Percentiles rank a stretch among this genome's conserved stretches.
Conservation (phyloP, 2,329 filamentous ascomycete genomes). For the Epichloe glyceriae region DNA sequence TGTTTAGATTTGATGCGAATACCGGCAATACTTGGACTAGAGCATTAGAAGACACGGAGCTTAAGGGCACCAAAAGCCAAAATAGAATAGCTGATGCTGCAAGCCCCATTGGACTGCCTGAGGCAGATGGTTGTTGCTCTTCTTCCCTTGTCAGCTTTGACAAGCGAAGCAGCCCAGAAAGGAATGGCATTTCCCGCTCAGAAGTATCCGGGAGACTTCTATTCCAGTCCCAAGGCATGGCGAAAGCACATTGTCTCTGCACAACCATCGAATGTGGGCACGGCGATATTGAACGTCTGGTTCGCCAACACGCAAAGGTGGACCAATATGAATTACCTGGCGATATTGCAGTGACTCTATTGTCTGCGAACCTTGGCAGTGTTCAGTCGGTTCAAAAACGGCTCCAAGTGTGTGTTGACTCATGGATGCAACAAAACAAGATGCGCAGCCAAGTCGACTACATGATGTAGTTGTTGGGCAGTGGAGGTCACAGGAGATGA, state of each 20-base stretch:
- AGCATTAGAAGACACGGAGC: background rate
- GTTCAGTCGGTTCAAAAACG: slow-evolving; percentile 1
- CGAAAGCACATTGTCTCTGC: background rate
- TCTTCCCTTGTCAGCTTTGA: background rate
- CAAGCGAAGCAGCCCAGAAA: background rate
- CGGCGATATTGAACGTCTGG: background rate
- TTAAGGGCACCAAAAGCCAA: background rate
- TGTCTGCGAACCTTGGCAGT: background rate
- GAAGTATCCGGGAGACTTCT: background rate
- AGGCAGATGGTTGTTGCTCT: background rate
- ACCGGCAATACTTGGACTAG: background rate
- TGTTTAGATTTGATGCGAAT: background rate
- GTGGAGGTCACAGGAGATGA: background rate
- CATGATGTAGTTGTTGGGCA: background rate
- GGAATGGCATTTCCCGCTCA: background rate
- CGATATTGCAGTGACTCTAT: background rate
- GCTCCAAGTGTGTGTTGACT: background rate
- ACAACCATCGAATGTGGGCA: background rate
- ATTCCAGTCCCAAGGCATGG: background rate
- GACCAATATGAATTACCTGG: background rate
- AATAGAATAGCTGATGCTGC: background rate
- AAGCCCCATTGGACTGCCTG: background rate
- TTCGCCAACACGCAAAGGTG: background rate
- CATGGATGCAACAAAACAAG: slow-evolving; percentile 1
- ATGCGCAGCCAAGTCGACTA: slow-evolving; percentile 1